Conservation (phyloP, 2,329 filamentous ascomycete genomes). For the Aspergillus costaricaensis region DNA sequence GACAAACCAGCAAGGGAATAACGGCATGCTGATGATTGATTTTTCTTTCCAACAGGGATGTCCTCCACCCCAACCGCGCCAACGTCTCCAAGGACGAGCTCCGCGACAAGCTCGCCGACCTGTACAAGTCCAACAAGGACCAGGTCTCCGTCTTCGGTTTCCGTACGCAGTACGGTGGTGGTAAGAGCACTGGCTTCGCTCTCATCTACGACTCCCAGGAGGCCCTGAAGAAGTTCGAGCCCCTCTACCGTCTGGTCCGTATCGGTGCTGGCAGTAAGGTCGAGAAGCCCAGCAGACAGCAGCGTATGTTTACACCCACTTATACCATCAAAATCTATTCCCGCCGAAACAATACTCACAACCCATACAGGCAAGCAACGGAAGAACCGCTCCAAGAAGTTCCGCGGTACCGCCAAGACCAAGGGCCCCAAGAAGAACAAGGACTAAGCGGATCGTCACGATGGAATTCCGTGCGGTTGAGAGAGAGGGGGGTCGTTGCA, state of each 20-base stretch:
- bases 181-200: conserved; percentile 99
- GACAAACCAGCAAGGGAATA: neutral
- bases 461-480: conserved; percentile 32
- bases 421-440: conserved; percentile 95
- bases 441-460: conserved; percentile 62
- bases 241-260: conserved; percentile 92
- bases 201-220: conserved; percentile 98
- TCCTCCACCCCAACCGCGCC: conserved; percentile 97
- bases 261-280: conserved; percentile 91
- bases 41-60: conserved; percentile 67
- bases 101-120: conserved; percentile 85
- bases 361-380: conserved; percentile 87
- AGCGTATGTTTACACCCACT: conserved; percentile 71
- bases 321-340: neutral
- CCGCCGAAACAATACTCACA: neutral
- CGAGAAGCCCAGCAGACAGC: conserved; percentile 97
- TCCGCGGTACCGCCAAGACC: conserved; percentile 96
- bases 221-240: conserved; percentile 99
- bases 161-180: conserved; percentile 98
- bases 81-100: conserved; percentile 99
- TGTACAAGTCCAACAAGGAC: conserved; percentile 99
- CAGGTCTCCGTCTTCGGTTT: conserved; percentile 98
- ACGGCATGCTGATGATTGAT: neutral
- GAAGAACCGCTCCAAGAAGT: conserved; percentile 99
- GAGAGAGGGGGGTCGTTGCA: conserved; percentile 22